phyloP scores from a whole-genome alignment of 495 filamentous ascomycete species.

The Talaromyces trachyspermus region DNA sequence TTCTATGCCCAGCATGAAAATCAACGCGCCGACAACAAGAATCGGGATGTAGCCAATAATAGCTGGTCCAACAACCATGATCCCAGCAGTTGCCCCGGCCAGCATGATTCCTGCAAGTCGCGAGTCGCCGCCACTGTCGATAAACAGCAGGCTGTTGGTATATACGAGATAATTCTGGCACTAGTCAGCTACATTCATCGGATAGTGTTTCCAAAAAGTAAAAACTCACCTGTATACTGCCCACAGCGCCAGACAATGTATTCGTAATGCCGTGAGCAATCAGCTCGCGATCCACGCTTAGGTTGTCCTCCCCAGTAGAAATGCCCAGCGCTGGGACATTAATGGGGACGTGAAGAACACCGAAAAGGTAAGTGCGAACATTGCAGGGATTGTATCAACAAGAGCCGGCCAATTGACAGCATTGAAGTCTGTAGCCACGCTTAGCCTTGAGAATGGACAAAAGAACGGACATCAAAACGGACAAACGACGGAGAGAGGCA shows the following conservation, averaged over 20 bases:
- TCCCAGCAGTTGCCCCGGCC: constrained; percentile 66
- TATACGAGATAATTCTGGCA: constrained; percentile 87
- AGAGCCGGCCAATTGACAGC: constrained; percentile 76
- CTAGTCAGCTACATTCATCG: constrained; percentile 8
- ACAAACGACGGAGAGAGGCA: not conserved
- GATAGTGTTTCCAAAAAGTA: too few relatives aligned
- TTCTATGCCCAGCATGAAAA: constrained; percentile 90
- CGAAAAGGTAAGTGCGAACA: constrained; percentile 98
- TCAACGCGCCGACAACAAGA: constrained; percentile 91
- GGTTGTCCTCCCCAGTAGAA: constrained; percentile 81
- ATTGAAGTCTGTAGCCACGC: constrained; percentile 49
- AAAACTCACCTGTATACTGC: constrained; percentile 69
- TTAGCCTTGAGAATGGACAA: constrained; percentile 1
- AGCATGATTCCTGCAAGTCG: constrained; percentile 82
- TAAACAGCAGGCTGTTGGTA: constrained; percentile 92
- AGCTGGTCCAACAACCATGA: constrained; percentile 76
- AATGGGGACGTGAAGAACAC: constrained; percentile 93
- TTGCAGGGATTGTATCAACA: constrained; percentile 74
- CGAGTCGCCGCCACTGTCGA: constrained; percentile 79
- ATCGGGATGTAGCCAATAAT: constrained; percentile 92
- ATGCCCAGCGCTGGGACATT: constrained; percentile 91
- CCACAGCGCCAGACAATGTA: constrained; percentile 72
- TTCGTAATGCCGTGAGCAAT: constrained; percentile 92
- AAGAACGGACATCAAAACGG: constrained; percentile 4
- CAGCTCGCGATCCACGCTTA: constrained; percentile 85